phyloP scores from a whole-genome alignment of 495 filamentous ascomycete species.

The Mycothermus thermophilus region DNA sequence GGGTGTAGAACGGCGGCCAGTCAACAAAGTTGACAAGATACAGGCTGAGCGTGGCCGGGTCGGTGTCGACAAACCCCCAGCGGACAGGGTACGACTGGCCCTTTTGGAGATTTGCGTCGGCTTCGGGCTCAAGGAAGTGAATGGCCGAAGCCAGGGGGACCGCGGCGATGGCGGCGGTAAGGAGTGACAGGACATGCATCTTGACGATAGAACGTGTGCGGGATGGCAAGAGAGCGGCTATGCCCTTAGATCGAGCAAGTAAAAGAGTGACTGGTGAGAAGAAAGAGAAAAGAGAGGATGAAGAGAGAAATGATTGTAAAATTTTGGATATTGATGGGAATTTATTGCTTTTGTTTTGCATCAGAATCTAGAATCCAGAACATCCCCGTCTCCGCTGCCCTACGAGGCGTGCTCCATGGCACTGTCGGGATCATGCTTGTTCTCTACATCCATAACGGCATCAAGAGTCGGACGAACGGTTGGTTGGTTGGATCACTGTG shows the following conservation, averaged over 20 bases:
- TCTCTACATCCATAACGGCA: no score
- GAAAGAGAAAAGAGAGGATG: no score
- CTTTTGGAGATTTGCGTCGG: slow-evolving; percentile 25
- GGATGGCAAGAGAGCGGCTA: no score
- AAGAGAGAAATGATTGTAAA: background rate
- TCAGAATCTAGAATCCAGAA: no score
- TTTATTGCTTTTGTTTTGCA: no score
- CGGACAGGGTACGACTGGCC: slow-evolving; percentile 22
- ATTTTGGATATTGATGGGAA: no score
- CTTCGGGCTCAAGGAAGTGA: slow-evolving; percentile 12
- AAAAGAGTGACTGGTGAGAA: slow-evolving; percentile 18
- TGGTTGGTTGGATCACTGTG: no score
- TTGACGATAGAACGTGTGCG: slow-evolving; percentile 5
- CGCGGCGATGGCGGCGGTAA: slow-evolving; percentile 17
- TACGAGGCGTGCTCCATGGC: no score
- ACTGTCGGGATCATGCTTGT: no score
- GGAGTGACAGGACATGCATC: slow-evolving; percentile 16
- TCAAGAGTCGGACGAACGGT: no score
- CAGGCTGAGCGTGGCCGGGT: slow-evolving; percentile 29
- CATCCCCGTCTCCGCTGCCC: no score
- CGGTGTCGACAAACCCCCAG: slow-evolving; percentile 35
- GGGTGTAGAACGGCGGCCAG: slow-evolving; percentile 31
- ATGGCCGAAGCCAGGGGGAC: slow-evolving; percentile 22
- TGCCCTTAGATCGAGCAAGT: no score
- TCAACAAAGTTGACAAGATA: slow-evolving; percentile 38